Evolutionary conservation across 805 yeast genomes (phyloP).

Genomic region (Saccharomycopsis schoenii): DNA sequence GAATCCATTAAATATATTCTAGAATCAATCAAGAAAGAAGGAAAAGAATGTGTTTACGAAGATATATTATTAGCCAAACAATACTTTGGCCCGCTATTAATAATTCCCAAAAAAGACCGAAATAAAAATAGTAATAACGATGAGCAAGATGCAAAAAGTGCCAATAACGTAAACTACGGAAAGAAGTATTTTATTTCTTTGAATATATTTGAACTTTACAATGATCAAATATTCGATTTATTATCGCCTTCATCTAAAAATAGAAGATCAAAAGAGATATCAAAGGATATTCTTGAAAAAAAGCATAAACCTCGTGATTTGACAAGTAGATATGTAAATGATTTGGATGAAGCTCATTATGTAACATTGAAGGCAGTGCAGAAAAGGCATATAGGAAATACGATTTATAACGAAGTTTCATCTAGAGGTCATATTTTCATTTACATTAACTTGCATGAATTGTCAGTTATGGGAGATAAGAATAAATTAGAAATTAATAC

Average conservation of each 20-base stretch:
- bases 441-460: slow-evolving; percentile 30
- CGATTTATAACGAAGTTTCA: slow-evolving; percentile 34
- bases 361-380: slow-evolving; percentile 31
- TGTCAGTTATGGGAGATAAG: slow-evolving; percentile 6
- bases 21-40: slow-evolving; percentile 4
- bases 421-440: slow-evolving; percentile 45
- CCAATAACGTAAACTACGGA: neutral
- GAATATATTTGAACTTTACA: slow-evolving; percentile 44
- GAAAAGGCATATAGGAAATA: slow-evolving; percentile 33
- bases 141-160: neutral
- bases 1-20: slow-evolving; percentile 27
- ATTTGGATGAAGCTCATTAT: slow-evolving; percentile 28
- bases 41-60: neutral
- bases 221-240: slow-evolving; percentile 35
- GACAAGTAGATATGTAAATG: slow-evolving; percentile 20
- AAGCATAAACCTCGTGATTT: slow-evolving; percentile 36
- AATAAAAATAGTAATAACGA: neutral
- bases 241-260: slow-evolving; percentile 14
- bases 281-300: slow-evolving; percentile 34
- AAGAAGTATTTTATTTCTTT: slow-evolving; percentile 29
- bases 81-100: slow-evolving; percentile 5
- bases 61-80: neutral
- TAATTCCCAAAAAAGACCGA: neutral
- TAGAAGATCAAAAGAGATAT: slow-evolving; percentile 29
- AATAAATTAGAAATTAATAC: slow-evolving; percentile 16